A percentile compares a stretch with the other conserved stretches of the same genome.
These are phyloP conservation scores for Fusarium coffeatum DNA, from an alignment of 2,329 filamentous ascomycete species.

Conservation along the genomic window DNA sequence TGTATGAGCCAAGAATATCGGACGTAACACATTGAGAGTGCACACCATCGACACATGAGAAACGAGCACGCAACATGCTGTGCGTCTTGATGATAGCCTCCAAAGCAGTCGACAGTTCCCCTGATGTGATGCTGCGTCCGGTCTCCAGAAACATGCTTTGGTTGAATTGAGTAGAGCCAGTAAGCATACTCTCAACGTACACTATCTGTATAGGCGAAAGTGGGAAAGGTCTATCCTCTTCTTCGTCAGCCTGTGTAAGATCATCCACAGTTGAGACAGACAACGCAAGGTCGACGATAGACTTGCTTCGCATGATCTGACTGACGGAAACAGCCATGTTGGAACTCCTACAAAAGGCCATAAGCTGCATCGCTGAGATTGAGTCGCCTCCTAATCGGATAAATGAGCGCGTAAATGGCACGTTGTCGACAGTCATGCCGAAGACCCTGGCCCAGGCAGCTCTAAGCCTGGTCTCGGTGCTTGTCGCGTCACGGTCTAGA, in stretches of 20 bases:
- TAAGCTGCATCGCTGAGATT: conserved; percentile 40
- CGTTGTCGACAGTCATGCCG: background rate
- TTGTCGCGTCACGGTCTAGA: conserved; percentile 21
- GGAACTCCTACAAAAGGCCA: conserved; percentile 32
- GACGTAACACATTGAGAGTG: conserved; percentile 29
- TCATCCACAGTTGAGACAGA: conserved; percentile 1
- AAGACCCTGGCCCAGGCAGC: conserved; percentile 27
- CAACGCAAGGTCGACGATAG: conserved; percentile 36
- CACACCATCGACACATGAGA: background rate
- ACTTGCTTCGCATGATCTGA: conserved; percentile 40
- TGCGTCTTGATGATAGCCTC: conserved; percentile 20
- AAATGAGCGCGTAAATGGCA: conserved; percentile 35
- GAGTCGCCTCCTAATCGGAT: conserved; percentile 38
- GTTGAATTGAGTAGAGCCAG: conserved; percentile 30
- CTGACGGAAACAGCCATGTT: conserved; percentile 29
- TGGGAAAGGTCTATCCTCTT: conserved; percentile 1
- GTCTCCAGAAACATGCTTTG: conserved; percentile 33
- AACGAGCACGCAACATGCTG: conserved; percentile 37
- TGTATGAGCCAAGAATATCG: conserved; percentile 5
- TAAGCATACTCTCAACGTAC: conserved; percentile 21
- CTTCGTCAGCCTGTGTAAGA: conserved; percentile 1
- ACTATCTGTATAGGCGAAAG: conserved; percentile 27
- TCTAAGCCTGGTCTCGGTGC: conserved; percentile 17
- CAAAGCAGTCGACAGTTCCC: conserved; percentile 10
- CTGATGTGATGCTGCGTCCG: background rate